Percentiles rank a stretch among this genome's conserved stretches.
Conservation (phyloP, 176 grass and related monocot species). For the Bothriochloa decipiens region DNA sequence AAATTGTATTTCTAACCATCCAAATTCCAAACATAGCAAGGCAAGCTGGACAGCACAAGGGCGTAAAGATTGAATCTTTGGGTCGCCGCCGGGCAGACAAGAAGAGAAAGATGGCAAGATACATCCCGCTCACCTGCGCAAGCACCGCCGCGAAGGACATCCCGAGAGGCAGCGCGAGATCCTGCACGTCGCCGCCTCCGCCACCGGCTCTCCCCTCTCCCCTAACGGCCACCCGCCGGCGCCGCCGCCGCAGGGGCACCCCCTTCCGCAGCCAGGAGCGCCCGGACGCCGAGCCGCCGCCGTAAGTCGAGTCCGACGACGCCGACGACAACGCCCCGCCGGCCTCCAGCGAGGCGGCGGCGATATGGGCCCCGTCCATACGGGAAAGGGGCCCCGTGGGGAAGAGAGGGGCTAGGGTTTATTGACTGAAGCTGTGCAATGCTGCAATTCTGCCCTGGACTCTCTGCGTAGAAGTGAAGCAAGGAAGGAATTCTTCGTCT, state of each 20-base stretch:
- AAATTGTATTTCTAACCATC: background rate
- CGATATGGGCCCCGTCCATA: conserved; percentile 44
- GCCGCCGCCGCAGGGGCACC: conserved; percentile 32
- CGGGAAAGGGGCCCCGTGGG: background rate
- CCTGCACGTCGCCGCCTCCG: conserved; percentile 37
- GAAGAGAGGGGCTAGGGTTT: conserved; percentile 33
- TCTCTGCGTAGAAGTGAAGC: background rate
- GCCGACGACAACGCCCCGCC: conserved; percentile 34
- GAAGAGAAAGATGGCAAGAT: background rate
- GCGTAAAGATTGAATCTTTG: conserved; percentile 39
- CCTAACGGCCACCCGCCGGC: conserved; percentile 3
- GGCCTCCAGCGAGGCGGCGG: conserved; percentile 31
- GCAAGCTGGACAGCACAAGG: background rate
- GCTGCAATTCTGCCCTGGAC: background rate
- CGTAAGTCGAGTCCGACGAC: conserved; percentile 12
- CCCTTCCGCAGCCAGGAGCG: conserved; percentile 34
- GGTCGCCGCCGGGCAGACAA: background rate
- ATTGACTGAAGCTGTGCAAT: background rate
- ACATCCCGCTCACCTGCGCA: conserved; percentile 43
- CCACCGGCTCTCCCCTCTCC: conserved; percentile 4
- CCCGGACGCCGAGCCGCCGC: conserved; percentile 31
- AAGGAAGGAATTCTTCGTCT: background rate
- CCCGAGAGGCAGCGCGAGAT: conserved; percentile 65
- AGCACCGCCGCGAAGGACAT: conserved; percentile 83
- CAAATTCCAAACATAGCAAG: background rate